Evolutionary conservation across 352 stramenopile genomes (phyloP).

Genomic region (Pythium apleroticum): DNA sequence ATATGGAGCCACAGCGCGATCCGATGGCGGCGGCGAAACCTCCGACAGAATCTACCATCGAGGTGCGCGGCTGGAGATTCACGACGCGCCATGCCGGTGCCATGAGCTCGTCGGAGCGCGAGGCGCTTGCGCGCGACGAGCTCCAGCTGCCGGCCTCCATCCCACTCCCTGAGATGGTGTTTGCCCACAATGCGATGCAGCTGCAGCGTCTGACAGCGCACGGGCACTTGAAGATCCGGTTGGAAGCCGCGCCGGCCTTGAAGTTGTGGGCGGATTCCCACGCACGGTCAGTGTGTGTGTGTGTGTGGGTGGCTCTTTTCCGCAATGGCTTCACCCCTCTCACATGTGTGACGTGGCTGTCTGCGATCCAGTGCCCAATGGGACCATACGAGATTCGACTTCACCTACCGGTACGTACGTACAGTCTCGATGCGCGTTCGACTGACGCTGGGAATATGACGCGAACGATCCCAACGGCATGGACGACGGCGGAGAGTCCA

Average conservation of each 20-base stretch:
- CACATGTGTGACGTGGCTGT: not conserved
- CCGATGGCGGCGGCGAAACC: slow-evolving; percentile 4
- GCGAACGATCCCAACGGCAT: not conserved
- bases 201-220: slow-evolving; percentile 10
- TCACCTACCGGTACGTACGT: slow-evolving; percentile 58
- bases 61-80: slow-evolving; percentile 51
- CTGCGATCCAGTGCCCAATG: slow-evolving; percentile 19
- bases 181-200: slow-evolving; percentile 37
- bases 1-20: not conserved
- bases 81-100: slow-evolving; percentile 32
- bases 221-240: slow-evolving; percentile 34
- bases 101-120: slow-evolving; percentile 43
- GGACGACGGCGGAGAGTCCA: not conserved
- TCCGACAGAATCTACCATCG: slow-evolving; percentile 20
- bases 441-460: not conserved
- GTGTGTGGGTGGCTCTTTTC: not conserved
- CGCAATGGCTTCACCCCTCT: not conserved
- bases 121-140: slow-evolving; percentile 26
- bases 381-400: slow-evolving; percentile 51
- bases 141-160: slow-evolving; percentile 37
- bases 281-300: not conserved
- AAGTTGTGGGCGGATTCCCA: slow-evolving; percentile 40
- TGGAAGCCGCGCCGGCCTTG: slow-evolving; percentile 43
- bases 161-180: slow-evolving; percentile 61
- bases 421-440: too few relatives aligned